Conservation (phyloP, 1,284 basidiomycete genomes). For the Cryptococcus wingfieldii region DNA sequence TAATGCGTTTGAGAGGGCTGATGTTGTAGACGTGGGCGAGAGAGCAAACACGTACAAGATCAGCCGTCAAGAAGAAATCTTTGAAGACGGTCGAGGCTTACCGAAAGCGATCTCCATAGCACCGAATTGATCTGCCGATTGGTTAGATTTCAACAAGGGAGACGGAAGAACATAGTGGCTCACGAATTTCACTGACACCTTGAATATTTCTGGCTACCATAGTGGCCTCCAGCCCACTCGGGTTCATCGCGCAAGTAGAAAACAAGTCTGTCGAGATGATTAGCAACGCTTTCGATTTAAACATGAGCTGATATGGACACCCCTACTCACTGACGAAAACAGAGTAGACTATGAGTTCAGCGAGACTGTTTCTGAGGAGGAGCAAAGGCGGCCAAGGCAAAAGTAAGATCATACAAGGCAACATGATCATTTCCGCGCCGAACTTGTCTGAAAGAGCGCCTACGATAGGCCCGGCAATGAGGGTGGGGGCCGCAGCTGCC, state of each 20-base stretch:
- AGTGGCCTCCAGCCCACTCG: constrained; percentile 28
- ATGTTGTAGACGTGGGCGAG: not conserved
- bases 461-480: constrained; percentile 58
- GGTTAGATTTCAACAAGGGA: not conserved
- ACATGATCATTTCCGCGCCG: constrained; percentile 57
- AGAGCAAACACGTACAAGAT: not conserved
- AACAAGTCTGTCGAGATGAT: constrained; percentile 11
- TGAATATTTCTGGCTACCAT: constrained; percentile 24
- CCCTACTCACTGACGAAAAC: constrained; percentile 14
- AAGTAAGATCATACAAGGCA: constrained; percentile 66
- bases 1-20: constrained; percentile 29
- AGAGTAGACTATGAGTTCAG: constrained; percentile 56
- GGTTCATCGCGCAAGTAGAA: constrained; percentile 20
- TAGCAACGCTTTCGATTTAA: too few species aligned
- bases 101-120: constrained; percentile 45
- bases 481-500: constrained; percentile 62
- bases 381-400: constrained; percentile 43
- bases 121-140: constrained; percentile 33
- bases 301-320: too few species aligned
- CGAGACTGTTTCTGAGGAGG: constrained; percentile 49
- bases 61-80: not conserved
- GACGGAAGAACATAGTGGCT: not conserved
- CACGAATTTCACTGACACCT: constrained; percentile 42
- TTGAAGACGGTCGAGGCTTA: constrained; percentile 5
- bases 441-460: constrained; percentile 59